These are phyloP conservation scores for Microcyclosporella mali DNA, from an alignment of 2,329 filamentous ascomycete genomes.

Conservation along the genomic window DNA sequence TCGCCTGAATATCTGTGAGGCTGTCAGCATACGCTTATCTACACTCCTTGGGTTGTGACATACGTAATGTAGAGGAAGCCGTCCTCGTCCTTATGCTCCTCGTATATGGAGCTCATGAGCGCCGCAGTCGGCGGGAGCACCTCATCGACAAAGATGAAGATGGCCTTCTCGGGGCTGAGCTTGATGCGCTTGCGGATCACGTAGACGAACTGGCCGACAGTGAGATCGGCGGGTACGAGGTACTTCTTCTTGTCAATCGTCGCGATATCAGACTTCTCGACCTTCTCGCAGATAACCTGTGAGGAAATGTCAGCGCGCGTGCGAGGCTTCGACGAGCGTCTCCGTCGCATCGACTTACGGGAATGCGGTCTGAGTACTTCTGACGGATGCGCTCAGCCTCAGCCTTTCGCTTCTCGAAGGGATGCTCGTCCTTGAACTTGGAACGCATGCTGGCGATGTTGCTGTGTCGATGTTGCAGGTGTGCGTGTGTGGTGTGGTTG, in stretches of 20 bases:
- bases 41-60: slow-evolving; percentile 26
- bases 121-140: slow-evolving; percentile 93
- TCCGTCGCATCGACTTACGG: slow-evolving; percentile 56
- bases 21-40: slow-evolving; percentile 8
- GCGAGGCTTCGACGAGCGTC: neutral
- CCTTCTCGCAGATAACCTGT: slow-evolving; percentile 98
- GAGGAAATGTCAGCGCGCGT: neutral
- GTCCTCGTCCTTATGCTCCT: slow-evolving; percentile 87
- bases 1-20: slow-evolving; percentile 82
- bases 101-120: slow-evolving; percentile 98
- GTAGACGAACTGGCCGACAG: slow-evolving; percentile 98
- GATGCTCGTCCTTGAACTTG: slow-evolving; percentile 99
- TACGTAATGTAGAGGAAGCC: slow-evolving; percentile 98
- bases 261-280: slow-evolving; percentile 97
- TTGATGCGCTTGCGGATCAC: slow-evolving; percentile 99
- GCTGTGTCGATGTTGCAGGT: slow-evolving; percentile 1
- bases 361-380: slow-evolving; percentile 98
- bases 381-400: slow-evolving; percentile 98
- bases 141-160: slow-evolving; percentile 99
- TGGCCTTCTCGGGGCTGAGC: slow-evolving; percentile 98
- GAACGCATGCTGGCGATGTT: slow-evolving; percentile 70
- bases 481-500: slow-evolving; percentile 7
- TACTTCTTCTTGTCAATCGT: slow-evolving; percentile 99
- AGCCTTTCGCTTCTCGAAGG: slow-evolving; percentile 99
- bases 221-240: slow-evolving; percentile 92